Conservation (phyloP, 805 yeast genomes). For the Lipomyces spencermartinsiae region DNA sequence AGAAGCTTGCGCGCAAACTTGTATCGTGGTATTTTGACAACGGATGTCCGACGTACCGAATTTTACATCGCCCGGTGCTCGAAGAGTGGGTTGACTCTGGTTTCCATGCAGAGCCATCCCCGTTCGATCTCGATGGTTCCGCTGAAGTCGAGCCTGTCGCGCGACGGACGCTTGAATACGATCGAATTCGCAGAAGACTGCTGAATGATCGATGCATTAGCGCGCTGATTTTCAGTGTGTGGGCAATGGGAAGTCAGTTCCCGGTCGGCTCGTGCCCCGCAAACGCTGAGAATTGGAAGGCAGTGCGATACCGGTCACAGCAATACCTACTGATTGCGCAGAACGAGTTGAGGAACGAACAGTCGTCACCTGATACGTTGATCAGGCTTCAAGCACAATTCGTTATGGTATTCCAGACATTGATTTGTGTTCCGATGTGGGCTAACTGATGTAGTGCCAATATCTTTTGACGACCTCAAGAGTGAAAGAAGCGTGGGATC, state of each 20-base stretch:
- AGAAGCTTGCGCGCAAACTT: slow-evolving; percentile 21
- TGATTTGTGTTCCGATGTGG: not conserved
- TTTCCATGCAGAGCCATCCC: slow-evolving; percentile 26
- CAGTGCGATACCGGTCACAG: slow-evolving; percentile 17
- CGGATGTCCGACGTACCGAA: slow-evolving; percentile 32
- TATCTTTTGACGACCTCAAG: slow-evolving; percentile 29
- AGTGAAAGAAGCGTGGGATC: slow-evolving; percentile 31
- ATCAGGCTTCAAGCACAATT: slow-evolving; percentile 29
- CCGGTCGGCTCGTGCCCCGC: slow-evolving; percentile 17
- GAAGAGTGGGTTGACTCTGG: slow-evolving; percentile 33
- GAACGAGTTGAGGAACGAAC: slow-evolving; percentile 21
- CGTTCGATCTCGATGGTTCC: slow-evolving; percentile 10
- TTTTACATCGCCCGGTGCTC: slow-evolving; percentile 31
- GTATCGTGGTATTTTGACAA: slow-evolving; percentile 34
- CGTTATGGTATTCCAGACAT: slow-evolving; percentile 14
- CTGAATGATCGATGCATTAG: slow-evolving; percentile 20
- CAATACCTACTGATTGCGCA: slow-evolving; percentile 29
- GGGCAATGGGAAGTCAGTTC: slow-evolving; percentile 31
- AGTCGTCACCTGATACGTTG: slow-evolving; percentile 14
- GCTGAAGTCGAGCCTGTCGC: not conserved
- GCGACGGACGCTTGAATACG: slow-evolving; percentile 11
- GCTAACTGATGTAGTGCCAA: slow-evolving; percentile 11
- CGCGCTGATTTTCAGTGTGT: slow-evolving; percentile 30
- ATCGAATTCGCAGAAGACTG: slow-evolving; percentile 13
- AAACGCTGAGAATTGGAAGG: slow-evolving; percentile 4